Conservation (phyloP, 163 green algal species). For the Volvox carteri region DNA sequence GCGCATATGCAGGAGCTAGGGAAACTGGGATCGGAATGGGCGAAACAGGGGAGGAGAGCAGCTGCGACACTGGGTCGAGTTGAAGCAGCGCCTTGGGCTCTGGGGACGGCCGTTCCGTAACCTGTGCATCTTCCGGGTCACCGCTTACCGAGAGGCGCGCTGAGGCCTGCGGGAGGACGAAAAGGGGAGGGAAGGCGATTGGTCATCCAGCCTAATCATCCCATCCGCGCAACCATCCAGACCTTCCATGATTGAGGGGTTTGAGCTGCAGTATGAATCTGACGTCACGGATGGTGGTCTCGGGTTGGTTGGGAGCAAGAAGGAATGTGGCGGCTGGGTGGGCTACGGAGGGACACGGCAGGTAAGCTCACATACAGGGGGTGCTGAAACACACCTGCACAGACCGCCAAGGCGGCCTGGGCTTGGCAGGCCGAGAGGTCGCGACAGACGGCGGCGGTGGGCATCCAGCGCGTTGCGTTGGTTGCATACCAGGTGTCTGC, state of each 20-base stretch:
- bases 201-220: too few relatives aligned
- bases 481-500: constrained; percentile 8
- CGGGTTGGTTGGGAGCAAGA: too few relatives aligned
- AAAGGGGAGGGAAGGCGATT: too few relatives aligned
- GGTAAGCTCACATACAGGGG: too few relatives aligned
- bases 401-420: constrained; percentile 21
- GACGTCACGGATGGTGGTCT: too few relatives aligned
- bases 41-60: not conserved
- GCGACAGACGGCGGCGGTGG: constrained; percentile 17
- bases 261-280: too few relatives aligned
- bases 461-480: constrained; percentile 23
- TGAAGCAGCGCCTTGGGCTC: constrained; percentile 4
- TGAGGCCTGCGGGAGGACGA: not conserved
- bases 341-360: too few relatives aligned
- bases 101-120: not conserved
- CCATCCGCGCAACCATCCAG: too few relatives aligned
- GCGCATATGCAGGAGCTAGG: not conserved
- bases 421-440: not conserved
- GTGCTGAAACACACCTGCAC: constrained; percentile 18
- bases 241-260: too few relatives aligned
- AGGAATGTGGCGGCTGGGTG: too few relatives aligned
- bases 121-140: constrained; percentile 7
- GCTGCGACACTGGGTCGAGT: not conserved
- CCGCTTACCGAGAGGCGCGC: not conserved
- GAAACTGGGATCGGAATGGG: not conserved